Percentiles rank a stretch among this genome's conserved stretches.
phyloP scores from a whole-genome alignment of 305 asterid genomes.

The Fraxinus velutina region DNA sequence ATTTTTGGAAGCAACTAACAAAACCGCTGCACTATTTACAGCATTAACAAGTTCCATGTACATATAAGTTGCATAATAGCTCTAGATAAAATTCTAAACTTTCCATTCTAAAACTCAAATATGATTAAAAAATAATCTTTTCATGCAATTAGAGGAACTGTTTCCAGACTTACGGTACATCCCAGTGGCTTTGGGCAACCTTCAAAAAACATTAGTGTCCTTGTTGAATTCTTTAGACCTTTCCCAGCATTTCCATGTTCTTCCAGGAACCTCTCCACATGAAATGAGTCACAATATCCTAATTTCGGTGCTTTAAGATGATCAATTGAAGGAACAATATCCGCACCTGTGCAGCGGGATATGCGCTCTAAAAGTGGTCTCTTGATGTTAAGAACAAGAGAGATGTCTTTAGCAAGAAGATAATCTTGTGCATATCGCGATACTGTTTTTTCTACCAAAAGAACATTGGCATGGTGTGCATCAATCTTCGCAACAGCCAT shows the following conservation, averaged over 20 bases:
- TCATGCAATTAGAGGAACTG: slow-evolving; percentile 20
- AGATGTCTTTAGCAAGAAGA: slow-evolving; percentile 75
- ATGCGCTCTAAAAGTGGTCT: slow-evolving; percentile 83
- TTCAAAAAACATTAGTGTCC: slow-evolving; percentile 87
- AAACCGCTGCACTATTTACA: not conserved
- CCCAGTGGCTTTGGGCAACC: slow-evolving; percentile 91
- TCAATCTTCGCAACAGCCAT: slow-evolving; percentile 93
- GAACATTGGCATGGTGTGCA: slow-evolving; percentile 76
- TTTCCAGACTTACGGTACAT: slow-evolving; percentile 63
- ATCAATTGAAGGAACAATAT: slow-evolving; percentile 72
- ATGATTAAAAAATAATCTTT: not conserved
- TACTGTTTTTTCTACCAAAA: slow-evolving; percentile 81
- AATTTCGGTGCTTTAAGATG: slow-evolving; percentile 62
- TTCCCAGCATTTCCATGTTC: slow-evolving; percentile 79
- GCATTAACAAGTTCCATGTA: not conserved
- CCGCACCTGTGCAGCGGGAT: slow-evolving; percentile 86
- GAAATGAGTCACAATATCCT: slow-evolving; percentile 78
- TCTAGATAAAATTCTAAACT: not conserved
- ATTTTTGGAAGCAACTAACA: not conserved
- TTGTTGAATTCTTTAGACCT: slow-evolving; percentile 59
- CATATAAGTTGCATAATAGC: not conserved
- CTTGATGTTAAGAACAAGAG: slow-evolving; percentile 83
- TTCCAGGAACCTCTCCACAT: slow-evolving; percentile 74
- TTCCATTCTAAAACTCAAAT: slow-evolving; percentile 9
- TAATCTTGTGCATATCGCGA: slow-evolving; percentile 85